Base-by-base conservation (phyloP, 768 basidiomycete genomes). In the Tulasnella sp. region DNA sequence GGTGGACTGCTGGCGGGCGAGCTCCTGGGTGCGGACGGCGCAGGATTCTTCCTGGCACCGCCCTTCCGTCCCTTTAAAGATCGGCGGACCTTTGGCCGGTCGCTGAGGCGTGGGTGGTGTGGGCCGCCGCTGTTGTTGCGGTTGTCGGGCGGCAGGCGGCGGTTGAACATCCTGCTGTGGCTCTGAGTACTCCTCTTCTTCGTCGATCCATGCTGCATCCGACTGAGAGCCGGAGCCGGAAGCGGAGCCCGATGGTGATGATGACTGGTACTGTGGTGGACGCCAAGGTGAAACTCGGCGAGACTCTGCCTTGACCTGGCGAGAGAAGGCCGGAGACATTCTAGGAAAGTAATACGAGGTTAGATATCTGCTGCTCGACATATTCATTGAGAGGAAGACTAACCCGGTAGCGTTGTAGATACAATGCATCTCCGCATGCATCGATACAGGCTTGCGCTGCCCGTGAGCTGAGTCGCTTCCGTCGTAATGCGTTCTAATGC, bases 351-450 rank as follows among this genome's bases (percentile, higher is more conserved):
- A 18, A 76, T 28, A 48, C 7, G 22, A 18, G 46, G 46, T 76
- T 4, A 54, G 76, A 22, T 4, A 7, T 22, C 41, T 14, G 80
- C 28, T 28, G 16, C 24, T 2, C n/a, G 22, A 28, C 6, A 28
- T n/a, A n/a, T 28, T 20, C 20, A 54, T 18, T 6, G 41, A 20
- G 24, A 0, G 2, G 1, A n/a, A 78, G 42, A 77, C 48, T 18
- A 50, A 77, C 76, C 76, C 76, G 76, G 88, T 77, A 34, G 88
- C 83, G 82, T 85, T 90, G 85, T 88, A 89, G 80, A 91, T 91
- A 41, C 88, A 88, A 82, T 91, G 88, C 91, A 91, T 91, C 85
- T 90, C 89, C 3, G 90, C 90, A 82, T 91, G 90, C 89, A 91
- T 87, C 2, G 85, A 87, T 22, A 86, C 80, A 16, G 81, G 80